Conservation (phyloP, 768 basidiomycete species). For the Russula sp. region DNA sequence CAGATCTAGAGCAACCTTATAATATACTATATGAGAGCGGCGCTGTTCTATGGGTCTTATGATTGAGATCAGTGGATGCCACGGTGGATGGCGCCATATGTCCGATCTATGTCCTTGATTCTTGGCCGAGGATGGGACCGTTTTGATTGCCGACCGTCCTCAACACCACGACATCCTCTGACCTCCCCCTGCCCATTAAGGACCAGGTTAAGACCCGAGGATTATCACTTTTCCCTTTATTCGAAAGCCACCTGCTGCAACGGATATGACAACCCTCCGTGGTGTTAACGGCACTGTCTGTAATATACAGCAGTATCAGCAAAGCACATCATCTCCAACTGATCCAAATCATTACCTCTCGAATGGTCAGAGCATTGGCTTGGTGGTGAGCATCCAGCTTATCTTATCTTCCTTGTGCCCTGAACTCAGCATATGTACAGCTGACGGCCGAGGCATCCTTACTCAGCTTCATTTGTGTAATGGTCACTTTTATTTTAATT, state of each 20-base stretch:
- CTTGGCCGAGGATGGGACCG: too few species aligned
- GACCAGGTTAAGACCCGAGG: too few species aligned
- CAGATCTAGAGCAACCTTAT: too few species aligned
- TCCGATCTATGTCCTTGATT: too few species aligned
- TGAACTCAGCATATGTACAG: conserved; percentile 23
- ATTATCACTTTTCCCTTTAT: too few species aligned
- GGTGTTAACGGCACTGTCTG: conserved; percentile 14
- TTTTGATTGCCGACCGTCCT: too few species aligned
- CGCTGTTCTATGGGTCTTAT: too few species aligned
- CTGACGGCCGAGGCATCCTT: conserved; percentile 33
- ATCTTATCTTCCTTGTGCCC: background rate
- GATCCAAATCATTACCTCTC: conserved; percentile 27
- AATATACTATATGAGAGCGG: too few species aligned
- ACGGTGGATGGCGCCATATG: too few species aligned
- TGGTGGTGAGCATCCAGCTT: conserved; percentile 29
- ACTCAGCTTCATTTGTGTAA: background rate
- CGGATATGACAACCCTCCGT: background rate
- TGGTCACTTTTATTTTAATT: conserved; percentile 1
- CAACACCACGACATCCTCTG: too few species aligned
- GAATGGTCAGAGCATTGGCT: conserved; percentile 34
- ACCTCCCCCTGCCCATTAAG: background rate
- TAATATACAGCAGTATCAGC: background rate
- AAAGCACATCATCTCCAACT: background rate
- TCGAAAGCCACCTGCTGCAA: background rate
- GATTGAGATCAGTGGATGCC: too few species aligned